Base-by-base conservation (phyloP, 208 protist species). In the Leishmania mexicana region DNA sequence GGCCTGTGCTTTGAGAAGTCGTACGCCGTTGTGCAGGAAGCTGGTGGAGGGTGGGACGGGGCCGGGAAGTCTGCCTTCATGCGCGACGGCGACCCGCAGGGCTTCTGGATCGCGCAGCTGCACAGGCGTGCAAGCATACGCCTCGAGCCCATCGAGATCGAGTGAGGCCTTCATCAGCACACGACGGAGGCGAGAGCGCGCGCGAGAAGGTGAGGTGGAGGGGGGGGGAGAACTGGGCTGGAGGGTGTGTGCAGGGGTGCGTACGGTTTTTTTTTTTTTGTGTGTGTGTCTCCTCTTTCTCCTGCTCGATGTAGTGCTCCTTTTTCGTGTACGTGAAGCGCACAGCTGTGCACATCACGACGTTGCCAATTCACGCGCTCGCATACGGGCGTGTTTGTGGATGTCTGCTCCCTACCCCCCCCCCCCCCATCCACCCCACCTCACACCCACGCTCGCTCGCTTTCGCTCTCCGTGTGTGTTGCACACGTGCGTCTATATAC, bases 21-120 rank as follows among this genome's bases (percentile, higher is more conserved):
- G n/a, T 86, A 79, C 51, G 78, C 79, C 31, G 87, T 77, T 51
- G 83, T 60, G 47, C 68, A 67, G 62, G 77, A 76, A 45, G 80
- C 84, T 21, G 79, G 73, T 38, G 83, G 73, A 19, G 79, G 81
- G n/a, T 73, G 78, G 57, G 65, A 58, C 38, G 80, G 80, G 28
- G 78, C 72, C 13, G 87, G 80, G 35, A 79, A 80, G 78, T 88
- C 81, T n/a, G 79, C 78, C 38, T 81, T 90, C 54, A 57, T 47
- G 28, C 75, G 73, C 0, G 81, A 85, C 45, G 78, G 78, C 47
- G 86, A 89, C 45, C 86, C 86, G 45, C 72, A 85, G 65, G 58
- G 57, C 38, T 90, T 81, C 80, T 92, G 86, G 84, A 75, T 83
- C 31, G 83, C 80, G 13, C 81, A 88, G 65, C 67, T 88, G 62